Evolutionary conservation across 2,329 filamentous ascomycete species (phyloP), one percentile per base, ranked within the genome.

Genomic region (Aspergillus fumigatiaffinis): DNA sequence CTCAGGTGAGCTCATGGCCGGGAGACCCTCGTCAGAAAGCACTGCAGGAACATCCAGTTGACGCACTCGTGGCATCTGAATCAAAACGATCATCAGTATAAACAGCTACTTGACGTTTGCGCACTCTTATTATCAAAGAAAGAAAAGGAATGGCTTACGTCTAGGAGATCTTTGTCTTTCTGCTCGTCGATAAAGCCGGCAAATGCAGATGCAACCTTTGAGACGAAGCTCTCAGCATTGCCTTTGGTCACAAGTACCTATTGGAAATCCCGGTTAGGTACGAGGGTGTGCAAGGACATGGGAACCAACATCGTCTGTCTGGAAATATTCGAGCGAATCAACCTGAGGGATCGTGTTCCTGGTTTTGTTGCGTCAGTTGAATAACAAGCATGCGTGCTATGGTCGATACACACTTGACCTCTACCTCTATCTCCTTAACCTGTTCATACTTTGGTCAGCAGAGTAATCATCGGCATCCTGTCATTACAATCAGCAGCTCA

Each of bases 151-250:
- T 38, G n/a, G 29, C 68, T 41, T 60, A 73, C 71, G 59, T 73
- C 70, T n/a, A 73, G 53, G 10, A 71, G 51, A 48, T 73, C 68
- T 55, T 71, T 71, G 47, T 64, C 61, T 35, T 62, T 67, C 44
- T 73, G 65, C 5, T 63, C 60, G 5, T 72, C 69, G 32, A 73
- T 66, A 46, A 68, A 67, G 28, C 56, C 51, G 4, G 63, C 60
- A 17, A 71, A 50, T 7, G 63, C 26, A 1, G 29, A 49, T 1
- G 63, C 62, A 28, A 69, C 42, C 10, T 56, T 54, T 1, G 56
- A 25, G 5, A 50, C 47, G 7, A 55, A 51, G 6, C 53, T 53
- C 10, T 64, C 61, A 1, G 62, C n/a, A 21, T 60, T 58, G 26
- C 63, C 61, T n/a, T 68, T 63, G 28, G 71, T 42, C 5, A 64